Conservation (phyloP, 2,329 filamentous ascomycete species). For the Fonsecaea multimorphosa region DNA sequence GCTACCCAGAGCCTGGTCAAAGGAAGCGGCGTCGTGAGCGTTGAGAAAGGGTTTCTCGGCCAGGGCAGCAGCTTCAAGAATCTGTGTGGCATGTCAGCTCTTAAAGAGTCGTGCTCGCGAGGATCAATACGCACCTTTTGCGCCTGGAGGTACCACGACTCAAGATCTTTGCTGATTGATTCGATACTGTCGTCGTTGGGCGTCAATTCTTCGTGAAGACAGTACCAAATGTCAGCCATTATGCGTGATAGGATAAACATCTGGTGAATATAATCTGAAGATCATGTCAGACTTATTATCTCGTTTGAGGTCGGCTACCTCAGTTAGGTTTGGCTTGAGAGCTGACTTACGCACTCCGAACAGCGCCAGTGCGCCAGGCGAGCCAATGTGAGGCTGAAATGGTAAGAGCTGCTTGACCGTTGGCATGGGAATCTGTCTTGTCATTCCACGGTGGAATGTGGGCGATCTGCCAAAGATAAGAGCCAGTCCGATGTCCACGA, state of each 20-base stretch:
- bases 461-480: conserved; percentile 12
- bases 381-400: background rate
- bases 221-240: conserved; percentile 12
- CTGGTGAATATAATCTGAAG: conserved; percentile 12
- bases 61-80: conserved; percentile 9
- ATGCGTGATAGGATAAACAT: conserved; percentile 7
- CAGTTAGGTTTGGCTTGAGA: background rate
- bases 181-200: background rate
- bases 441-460: conserved; percentile 10
- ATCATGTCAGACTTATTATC: background rate
- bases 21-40: conserved; percentile 1
- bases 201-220: conserved; percentile 8
- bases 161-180: background rate
- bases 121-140: background rate
- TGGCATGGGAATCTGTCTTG: background rate
- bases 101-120: background rate
- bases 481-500: conserved; percentile 15
- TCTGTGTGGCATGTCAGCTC: conserved; percentile 3
- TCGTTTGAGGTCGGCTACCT: background rate
- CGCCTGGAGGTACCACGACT: background rate
- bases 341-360: background rate
- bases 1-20: background rate
- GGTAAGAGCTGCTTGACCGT: background rate
- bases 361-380: background rate
- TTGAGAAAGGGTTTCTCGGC: conserved; percentile 4